Evolutionary conservation across 352 stramenopile species (phyloP).

Genomic region (Paralagenidium karlingii): DNA sequence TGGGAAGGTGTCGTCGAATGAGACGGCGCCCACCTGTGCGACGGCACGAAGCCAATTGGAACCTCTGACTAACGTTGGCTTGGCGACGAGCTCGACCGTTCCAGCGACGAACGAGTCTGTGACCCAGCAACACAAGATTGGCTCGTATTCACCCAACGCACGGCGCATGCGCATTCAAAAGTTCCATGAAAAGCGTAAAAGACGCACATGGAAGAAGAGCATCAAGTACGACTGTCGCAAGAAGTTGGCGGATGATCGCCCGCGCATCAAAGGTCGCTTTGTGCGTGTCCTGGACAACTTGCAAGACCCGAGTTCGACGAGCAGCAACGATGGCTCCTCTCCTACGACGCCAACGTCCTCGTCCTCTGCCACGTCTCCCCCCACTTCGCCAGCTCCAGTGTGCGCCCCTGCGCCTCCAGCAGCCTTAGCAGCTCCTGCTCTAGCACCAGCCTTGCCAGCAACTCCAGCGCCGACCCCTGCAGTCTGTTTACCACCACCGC

Average conservation of each 20-base stretch:
- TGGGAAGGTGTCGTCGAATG: background rate
- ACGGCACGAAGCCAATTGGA: conserved; percentile 7
- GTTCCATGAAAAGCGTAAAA: conserved; percentile 95
- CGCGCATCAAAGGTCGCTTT: conserved; percentile 89
- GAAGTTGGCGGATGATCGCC: conserved; percentile 93
- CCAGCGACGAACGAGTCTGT: background rate
- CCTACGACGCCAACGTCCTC: background rate
- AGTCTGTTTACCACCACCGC: conserved; percentile 1
- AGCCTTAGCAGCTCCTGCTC: too few species aligned
- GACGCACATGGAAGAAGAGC: conserved; percentile 96
- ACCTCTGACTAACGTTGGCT: conserved; percentile 9
- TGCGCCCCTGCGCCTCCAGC: too few species aligned
- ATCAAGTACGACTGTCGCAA: conserved; percentile 99
- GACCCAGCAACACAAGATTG: conserved; percentile 73
- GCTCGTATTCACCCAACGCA: conserved; percentile 91
- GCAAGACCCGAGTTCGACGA: conserved; percentile 21
- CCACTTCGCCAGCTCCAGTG: too few species aligned
- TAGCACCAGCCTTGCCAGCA: conserved; percentile 10
- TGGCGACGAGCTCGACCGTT: conserved; percentile 4
- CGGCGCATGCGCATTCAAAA: conserved; percentile 89
- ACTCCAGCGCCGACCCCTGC: conserved; percentile 6
- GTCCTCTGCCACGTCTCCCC: too few species aligned
- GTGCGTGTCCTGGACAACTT: conserved; percentile 71
- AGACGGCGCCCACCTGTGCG: background rate
- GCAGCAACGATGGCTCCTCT: background rate